Evolutionary conservation across 805 yeast species (phyloP), one percentile per base, ranked within the genome.

Genomic region (Wickerhamomyces sydowiorum): DNA sequence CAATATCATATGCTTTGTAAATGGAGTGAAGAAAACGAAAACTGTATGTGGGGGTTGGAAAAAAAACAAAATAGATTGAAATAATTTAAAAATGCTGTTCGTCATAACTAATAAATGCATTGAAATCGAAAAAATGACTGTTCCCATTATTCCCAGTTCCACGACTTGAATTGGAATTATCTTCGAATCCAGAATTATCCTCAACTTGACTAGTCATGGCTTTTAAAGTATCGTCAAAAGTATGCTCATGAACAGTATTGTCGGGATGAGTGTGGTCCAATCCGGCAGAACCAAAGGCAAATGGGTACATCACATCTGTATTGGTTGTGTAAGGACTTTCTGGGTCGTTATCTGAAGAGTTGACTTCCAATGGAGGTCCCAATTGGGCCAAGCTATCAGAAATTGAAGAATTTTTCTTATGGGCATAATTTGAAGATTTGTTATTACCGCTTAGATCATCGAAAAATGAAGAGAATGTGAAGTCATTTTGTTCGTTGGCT

Each of bases 91-190:
- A 37, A 17, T 42, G 42, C 24, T 40, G 35, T 17, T 37, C 22
- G 15, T 50, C 43, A 28, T 45, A 48, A 35, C 47, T 53, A 7
- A 48, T 46, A 38, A 56, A 56, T 3, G 57, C 58, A 20, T 42
- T 42, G 36, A 54, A 48, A 36, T 56, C 60, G 37, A 56, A 53
- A 41, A 45, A 42, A 34, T 53, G 56, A 15, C 45, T 48, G 32
- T 6, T 17, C 18, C 5, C 24, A 13, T 34, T 30, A 17, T n/a
- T n/a, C 8, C 33, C 19, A 30, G 17, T 17, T 4, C 17, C 19
- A 17, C 12, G 27, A 9, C 4, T 18, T 32, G 3, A 23, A 7
- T 32, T n/a, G n/a, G 12, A 18, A 7, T 17, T 20, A 9, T 36
- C 38, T 24, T 36, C 24, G 13, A 17, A 18, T 12, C 27, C 30